A percentile compares a stretch with the other conserved stretches of the same genome.
phyloP scores from a whole-genome alignment of 176 grass and related monocot genomes.

The Elymus sibiricus region DNA sequence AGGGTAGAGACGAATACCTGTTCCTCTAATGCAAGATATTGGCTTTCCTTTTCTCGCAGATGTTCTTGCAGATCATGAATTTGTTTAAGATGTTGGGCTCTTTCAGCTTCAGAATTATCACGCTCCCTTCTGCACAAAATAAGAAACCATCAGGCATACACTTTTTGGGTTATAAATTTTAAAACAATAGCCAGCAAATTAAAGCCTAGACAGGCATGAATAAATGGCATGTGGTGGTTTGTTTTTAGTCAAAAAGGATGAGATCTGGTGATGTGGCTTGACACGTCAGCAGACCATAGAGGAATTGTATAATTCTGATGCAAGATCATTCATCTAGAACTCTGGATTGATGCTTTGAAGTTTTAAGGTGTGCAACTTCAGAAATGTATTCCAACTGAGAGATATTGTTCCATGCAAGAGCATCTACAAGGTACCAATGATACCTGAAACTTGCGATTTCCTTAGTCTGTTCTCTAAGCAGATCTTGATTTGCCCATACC shows the following conservation, averaged over 20 bases:
- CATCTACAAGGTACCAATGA: neutral
- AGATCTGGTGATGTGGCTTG: neutral
- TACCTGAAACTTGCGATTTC: conserved; percentile 85
- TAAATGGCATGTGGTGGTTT: neutral
- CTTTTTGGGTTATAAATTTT: neutral
- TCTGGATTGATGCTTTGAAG: neutral
- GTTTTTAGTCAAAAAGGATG: neutral
- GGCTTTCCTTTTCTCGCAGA: conserved; percentile 78
- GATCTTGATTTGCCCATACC: conserved; percentile 98
- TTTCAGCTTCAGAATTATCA: conserved; percentile 91
- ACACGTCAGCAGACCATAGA: neutral
- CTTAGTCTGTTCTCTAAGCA: conserved; percentile 96
- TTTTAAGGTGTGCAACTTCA: neutral
- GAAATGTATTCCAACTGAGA: neutral
- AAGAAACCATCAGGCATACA: neutral
- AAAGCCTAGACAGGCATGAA: neutral
- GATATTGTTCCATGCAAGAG: neutral
- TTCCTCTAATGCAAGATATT: conserved; percentile 83
- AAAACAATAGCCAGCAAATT: neutral
- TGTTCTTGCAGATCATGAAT: conserved; percentile 71
- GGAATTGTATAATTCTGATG: neutral
- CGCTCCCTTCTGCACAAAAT: conserved; percentile 80
- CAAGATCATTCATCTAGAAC: neutral
- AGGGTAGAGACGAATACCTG: conserved; percentile 52
- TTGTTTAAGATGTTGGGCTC: conserved; percentile 83